Conservation (phyloP, 225 moss, liverwort and hornwort species). For the Polytrichum commune region DNA sequence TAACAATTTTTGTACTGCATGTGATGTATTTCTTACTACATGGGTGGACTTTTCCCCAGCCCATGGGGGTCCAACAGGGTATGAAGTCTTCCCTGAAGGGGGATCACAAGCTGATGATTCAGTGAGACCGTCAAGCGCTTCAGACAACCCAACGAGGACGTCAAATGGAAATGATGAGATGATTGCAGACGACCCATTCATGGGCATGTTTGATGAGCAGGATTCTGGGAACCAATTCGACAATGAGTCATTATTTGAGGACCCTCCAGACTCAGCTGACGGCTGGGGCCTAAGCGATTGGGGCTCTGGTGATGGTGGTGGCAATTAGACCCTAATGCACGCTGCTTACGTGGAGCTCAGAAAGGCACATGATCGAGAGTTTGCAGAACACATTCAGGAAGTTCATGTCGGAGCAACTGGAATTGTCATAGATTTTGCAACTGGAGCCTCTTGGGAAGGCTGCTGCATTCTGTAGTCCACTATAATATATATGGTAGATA, state of each 20-base stretch:
- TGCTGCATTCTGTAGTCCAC: no score
- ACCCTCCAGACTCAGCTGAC: slow-evolving; percentile 29
- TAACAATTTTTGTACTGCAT: not conserved
- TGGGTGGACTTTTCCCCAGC: not conserved
- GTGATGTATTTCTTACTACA: slow-evolving; percentile 3
- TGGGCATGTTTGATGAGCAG: slow-evolving; percentile 37
- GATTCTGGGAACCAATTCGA: slow-evolving; percentile 2
- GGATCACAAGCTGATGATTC: slow-evolving; percentile 13
- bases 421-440: not conserved
- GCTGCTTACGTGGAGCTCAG: not conserved
- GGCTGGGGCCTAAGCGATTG: slow-evolving; percentile 35
- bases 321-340: not conserved
- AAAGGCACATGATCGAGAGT: not conserved
- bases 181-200: slow-evolving; percentile 22
- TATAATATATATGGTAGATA: not conserved
- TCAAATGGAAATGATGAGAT: slow-evolving; percentile 12
- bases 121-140: not conserved
- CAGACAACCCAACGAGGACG: slow-evolving; percentile 3
- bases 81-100: slow-evolving; percentile 46
- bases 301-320: slow-evolving; percentile 11
- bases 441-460: not conserved
- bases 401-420: not conserved
- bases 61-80: slow-evolving; percentile 35
- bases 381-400: not conserved
- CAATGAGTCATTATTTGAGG: slow-evolving; percentile 30